These are phyloP conservation scores for Salvia hispanica DNA, from an alignment of 257 asterid species.

Conservation along the genomic window DNA sequence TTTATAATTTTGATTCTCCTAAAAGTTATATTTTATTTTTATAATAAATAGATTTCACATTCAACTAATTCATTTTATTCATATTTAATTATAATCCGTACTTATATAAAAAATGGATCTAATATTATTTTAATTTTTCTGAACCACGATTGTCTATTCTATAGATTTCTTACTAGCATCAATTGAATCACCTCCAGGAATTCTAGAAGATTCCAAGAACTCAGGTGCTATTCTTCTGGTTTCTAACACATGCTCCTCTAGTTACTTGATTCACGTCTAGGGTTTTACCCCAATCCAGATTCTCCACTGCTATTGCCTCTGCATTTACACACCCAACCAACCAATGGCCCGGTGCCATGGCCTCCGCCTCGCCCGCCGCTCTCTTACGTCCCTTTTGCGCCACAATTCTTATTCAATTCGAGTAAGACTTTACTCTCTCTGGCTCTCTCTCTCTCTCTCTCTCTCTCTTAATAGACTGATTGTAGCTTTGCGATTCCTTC, in stretches of 20 bases:
- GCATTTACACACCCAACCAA: conserved; percentile 27
- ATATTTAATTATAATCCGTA: too few species aligned
- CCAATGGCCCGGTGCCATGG: conserved; percentile 59
- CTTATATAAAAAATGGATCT: too few species aligned
- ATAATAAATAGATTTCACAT: too few species aligned
- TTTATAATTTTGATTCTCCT: too few species aligned
- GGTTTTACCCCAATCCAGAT: conserved; percentile 42
- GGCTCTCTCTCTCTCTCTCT: background rate
- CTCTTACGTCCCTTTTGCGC: conserved; percentile 41
- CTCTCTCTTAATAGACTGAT: conserved; percentile 13
- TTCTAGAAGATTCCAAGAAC: conserved; percentile 43
- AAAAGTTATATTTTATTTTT: too few species aligned
- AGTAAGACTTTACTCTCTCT: conserved; percentile 11
- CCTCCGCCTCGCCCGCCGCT: conserved; percentile 64
- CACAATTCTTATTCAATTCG: conserved; percentile 24
- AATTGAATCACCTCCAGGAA: too few species aligned
- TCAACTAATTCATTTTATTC: too few species aligned
- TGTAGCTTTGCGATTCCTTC: conserved; percentile 49
- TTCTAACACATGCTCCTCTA: background rate
- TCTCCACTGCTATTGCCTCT: conserved; percentile 5
- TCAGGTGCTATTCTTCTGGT: conserved; percentile 1
- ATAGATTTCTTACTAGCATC: too few species aligned
- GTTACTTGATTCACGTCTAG: conserved; percentile 29
- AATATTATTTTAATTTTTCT: too few species aligned
- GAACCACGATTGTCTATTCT: too few species aligned